Percentiles rank a stretch among this genome's conserved stretches.
Evolutionary conservation across 257 asterid species (phyloP).

Genomic region (Solanum pimpinellifolium): DNA sequence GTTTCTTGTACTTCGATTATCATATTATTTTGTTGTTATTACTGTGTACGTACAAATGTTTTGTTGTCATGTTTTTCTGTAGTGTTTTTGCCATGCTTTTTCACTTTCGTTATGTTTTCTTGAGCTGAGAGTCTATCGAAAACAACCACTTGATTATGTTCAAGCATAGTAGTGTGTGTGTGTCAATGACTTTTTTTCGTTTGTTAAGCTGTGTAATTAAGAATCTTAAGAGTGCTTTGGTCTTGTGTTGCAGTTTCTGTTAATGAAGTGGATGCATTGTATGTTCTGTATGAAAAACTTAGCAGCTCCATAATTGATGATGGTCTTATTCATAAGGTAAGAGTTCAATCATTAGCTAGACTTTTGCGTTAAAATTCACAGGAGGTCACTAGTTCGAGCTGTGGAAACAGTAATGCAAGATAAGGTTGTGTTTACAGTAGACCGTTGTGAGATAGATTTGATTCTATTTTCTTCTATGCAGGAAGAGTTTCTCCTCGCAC

Average conservation of each 20-base stretch:
- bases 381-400: neutral
- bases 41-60: neutral
- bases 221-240: neutral
- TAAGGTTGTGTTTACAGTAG: neutral
- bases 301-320: conserved; percentile 58
- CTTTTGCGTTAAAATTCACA: neutral
- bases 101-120: neutral
- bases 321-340: conserved; percentile 75
- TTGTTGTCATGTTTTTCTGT: neutral
- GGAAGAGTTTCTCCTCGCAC: conserved; percentile 88
- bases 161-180: neutral
- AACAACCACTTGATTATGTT: neutral
- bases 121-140: neutral
- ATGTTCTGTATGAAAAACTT: conserved; percentile 42
- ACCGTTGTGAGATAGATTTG: neutral
- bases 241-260: conserved; percentile 46
- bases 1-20: neutral
- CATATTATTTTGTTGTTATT: neutral
- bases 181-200: neutral
- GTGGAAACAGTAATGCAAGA: neutral
- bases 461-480: conserved; percentile 13
- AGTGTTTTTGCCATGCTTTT: neutral
- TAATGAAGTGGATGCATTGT: conserved; percentile 85
- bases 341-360: neutral
- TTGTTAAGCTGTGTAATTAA: neutral